Evolutionary conservation across 352 stramenopile species (phyloP).

Genomic region (Phytophthora chlamydospora): DNA sequence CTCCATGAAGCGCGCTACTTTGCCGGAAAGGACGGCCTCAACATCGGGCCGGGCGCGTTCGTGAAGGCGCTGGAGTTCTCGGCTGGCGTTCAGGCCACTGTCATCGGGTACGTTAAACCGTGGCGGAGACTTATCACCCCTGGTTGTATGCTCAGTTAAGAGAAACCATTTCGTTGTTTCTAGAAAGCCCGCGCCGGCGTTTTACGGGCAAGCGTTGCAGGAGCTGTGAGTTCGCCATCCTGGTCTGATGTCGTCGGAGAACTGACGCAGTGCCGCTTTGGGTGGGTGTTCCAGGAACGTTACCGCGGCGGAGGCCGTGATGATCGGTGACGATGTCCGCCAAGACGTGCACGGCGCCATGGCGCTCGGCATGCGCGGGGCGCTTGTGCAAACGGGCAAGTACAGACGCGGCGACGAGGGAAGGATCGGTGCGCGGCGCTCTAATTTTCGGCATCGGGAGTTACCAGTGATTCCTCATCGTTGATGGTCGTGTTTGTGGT

Average conservation of each 20-base stretch:
- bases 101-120: constrained; percentile 46
- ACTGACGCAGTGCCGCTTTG: constrained; percentile 2
- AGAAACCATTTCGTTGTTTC: not conserved
- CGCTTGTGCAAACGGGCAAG: constrained; percentile 62
- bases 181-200: constrained; percentile 58
- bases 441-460: too few species aligned
- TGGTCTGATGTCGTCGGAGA: not conserved
- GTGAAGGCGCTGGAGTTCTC: constrained; percentile 62
- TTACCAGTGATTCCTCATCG: too few species aligned
- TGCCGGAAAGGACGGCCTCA: constrained; percentile 50
- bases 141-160: not conserved
- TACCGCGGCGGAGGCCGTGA: constrained; percentile 39
- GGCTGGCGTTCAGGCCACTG: constrained; percentile 38
- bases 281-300: constrained; percentile 32
- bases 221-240: constrained; percentile 41
- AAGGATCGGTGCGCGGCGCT: constrained; percentile 18
- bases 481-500: not conserved
- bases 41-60: constrained; percentile 60
- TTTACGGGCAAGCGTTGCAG: constrained; percentile 50
- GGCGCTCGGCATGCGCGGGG: constrained; percentile 45
- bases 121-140: too few species aligned
- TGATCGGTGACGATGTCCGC: constrained; percentile 64
- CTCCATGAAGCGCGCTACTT: constrained; percentile 64
- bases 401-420: constrained; percentile 49
- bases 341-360: constrained; percentile 59